Evolutionary conservation across 495 filamentous ascomycete genomes (phyloP).

Genomic region (Aspergillus egyptiacus): DNA sequence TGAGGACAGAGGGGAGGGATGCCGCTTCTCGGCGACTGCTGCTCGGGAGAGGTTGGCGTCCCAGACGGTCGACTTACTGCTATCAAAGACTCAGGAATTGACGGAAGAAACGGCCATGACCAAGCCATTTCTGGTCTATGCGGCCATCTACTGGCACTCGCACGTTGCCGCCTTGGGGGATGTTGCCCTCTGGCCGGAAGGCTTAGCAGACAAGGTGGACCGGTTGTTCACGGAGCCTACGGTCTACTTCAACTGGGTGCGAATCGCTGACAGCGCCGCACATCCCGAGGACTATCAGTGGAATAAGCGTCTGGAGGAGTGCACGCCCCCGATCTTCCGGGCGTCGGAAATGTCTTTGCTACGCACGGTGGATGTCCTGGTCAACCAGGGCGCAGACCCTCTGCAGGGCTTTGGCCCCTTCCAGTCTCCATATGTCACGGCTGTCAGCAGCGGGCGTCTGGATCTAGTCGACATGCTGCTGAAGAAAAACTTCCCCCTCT

Average conservation of each 20-base stretch:
- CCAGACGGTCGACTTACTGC: neutral
- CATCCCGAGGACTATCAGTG: neutral
- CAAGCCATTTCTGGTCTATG: neutral
- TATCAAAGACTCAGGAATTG: neutral
- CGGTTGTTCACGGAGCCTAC: neutral
- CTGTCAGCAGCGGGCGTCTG: no score
- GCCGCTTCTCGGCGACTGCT: neutral
- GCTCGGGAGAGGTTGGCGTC: neutral
- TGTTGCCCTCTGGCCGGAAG: neutral
- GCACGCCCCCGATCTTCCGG: neutral
- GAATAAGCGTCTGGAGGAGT: neutral
- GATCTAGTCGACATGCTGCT: no score
- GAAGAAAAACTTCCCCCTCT: no score
- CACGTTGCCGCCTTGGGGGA: neutral
- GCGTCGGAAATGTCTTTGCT: neutral
- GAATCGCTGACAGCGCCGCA: neutral
- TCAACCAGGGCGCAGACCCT: no score
- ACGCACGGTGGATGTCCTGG: no score
- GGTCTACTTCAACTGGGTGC: slow-evolving; percentile 8
- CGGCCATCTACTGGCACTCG: neutral
- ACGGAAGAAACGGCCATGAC: neutral
- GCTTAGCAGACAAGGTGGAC: neutral
- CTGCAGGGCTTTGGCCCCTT: no score
- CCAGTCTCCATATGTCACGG: no score
- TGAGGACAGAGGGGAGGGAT: neutral